These are phyloP conservation scores for Hydnum rufescens DNA, from an alignment of 768 basidiomycete species.

Conservation along the genomic window DNA sequence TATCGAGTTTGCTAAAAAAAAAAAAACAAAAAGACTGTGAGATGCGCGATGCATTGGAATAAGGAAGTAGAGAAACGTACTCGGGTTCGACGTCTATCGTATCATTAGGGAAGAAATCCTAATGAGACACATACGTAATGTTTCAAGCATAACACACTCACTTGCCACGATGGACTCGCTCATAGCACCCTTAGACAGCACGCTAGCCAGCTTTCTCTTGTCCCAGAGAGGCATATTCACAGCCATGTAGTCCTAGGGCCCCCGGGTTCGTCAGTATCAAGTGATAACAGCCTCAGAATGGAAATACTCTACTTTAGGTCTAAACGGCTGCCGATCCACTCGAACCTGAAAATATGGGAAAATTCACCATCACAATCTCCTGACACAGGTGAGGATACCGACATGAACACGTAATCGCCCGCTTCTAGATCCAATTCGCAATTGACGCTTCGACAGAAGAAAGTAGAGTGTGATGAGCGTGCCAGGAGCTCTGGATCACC, in stretches of 20 bases:
- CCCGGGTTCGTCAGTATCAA: no score
- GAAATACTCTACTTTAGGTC: neutral
- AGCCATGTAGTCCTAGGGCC: neutral
- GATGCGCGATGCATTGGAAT: neutral
- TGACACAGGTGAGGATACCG: neutral
- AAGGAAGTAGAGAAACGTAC: neutral
- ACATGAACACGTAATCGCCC: conserved; percentile 20
- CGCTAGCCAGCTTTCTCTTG: conserved; percentile 5
- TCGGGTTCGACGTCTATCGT: neutral
- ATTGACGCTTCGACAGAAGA: conserved; percentile 11
- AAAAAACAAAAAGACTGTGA: neutral
- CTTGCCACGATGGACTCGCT: conserved; percentile 10
- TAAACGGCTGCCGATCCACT: neutral
- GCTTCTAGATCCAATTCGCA: conserved; percentile 13
- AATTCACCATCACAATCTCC: neutral
- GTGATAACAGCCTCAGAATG: neutral
- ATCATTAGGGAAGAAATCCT: neutral
- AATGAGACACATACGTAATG: neutral
- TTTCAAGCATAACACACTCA: neutral
- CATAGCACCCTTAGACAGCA: conserved; percentile 2
- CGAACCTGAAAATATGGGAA: neutral
- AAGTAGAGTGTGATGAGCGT: conserved; percentile 11
- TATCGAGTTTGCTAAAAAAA: neutral
- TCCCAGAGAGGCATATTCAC: conserved; percentile 1
- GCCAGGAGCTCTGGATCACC: conserved; percentile 20